Base-by-base conservation (phyloP, 176 grass and related monocot genomes). In the Carex pumila region DNA sequence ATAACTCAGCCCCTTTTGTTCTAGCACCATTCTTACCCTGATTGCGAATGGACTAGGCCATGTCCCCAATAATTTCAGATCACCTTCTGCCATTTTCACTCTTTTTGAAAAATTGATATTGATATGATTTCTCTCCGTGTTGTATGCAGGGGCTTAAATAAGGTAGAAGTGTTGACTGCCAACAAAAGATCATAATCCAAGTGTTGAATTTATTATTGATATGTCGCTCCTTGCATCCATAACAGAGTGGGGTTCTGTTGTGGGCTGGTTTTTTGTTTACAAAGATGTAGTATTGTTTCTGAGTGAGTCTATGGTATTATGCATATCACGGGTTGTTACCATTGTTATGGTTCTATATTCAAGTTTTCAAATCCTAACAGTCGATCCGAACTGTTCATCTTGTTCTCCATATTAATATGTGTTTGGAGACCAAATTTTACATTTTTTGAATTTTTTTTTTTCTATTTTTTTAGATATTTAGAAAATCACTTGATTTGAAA, bases 1-100 rank as follows among this genome's bases (percentile, higher is more conserved):
- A 45, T 83, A 65, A 10, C 25, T 45, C 59, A 83, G 39, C 6
- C 80, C 80, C 80, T 83, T 83, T 45, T 65, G 57, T 12, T 83
- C 63, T 30, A 83, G 36, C 21, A 66, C 34, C 6, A 83, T 65
- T 65, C 29, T 31, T 25, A 67, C 81, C 59, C 61, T 69, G 34
- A 85, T 61, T 59, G 6, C 66, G 12, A 37, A 85, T 13, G 12
- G 30, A 14, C 83, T 85, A 31, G 50, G 13, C 83, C 64, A 85
- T 45, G 2, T 0, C 25, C 83, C 83, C 49, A 85, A 34, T 15
- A 85, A 17, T n/a, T 85, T 85, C 15, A 84, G 15, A 14, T 84
- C 50, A 53, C 54, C 67, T 57, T 55, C 39, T 70, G 2, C 81
- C 29, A 29, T 49, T 41, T 41, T 59, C 21, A 30, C 61, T 30